phyloP scores from a whole-genome alignment of 176 grass and related monocot species.

The Poa annua region DNA sequence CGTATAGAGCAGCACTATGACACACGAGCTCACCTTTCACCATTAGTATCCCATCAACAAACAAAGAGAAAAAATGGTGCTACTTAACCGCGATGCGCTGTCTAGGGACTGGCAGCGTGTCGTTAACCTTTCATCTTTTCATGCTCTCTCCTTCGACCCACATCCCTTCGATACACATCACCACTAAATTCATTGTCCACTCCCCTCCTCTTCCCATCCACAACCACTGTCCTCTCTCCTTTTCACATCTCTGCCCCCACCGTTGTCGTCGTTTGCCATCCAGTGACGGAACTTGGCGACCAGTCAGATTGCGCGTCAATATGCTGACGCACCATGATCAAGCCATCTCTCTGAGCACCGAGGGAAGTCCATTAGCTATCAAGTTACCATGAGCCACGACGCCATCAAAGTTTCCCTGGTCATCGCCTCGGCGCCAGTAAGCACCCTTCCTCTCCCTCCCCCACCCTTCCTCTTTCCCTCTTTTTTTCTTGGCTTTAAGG shows the following conservation, averaged over 20 bases:
- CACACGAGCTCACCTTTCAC: not conserved
- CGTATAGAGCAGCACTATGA: not conserved
- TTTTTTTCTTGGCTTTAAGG: too few species aligned
- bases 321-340: not conserved
- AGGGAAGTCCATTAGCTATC: too few species aligned
- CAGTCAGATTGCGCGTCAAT: not conserved
- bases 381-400: too few species aligned
- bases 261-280: not conserved
- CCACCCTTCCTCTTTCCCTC: too few species aligned
- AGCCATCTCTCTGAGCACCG: too few species aligned
- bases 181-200: not conserved
- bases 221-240: not conserved
- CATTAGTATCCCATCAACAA: not conserved
- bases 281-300: not conserved
- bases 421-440: too few species aligned
- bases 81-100: not conserved
- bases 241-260: not conserved
- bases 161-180: not conserved
- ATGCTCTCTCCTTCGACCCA: not conserved
- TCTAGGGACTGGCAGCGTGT: not conserved
- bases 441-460: too few species aligned
- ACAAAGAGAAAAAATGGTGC: not conserved
- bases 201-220: not conserved
- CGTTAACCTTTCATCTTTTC: not conserved
- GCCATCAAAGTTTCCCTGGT: too few species aligned